Evolutionary conservation across 768 basidiomycete genomes (phyloP).

Genomic region (Lactarius trivialis): DNA sequence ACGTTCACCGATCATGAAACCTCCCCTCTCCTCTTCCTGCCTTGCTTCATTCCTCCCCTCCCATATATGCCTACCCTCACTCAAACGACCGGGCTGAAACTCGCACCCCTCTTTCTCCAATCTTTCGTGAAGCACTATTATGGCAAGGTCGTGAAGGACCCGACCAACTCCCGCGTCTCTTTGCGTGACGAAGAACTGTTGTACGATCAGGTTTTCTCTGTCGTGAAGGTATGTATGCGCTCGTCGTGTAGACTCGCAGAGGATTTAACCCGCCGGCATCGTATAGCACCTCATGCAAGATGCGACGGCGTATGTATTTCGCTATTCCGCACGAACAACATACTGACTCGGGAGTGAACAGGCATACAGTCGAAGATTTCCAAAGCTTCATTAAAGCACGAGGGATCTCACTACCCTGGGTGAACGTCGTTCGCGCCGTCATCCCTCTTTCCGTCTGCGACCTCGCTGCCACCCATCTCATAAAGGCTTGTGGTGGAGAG

Average conservation of each 20-base stretch:
- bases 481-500: slow-evolving; percentile 77
- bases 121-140: slow-evolving; percentile 82
- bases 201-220: slow-evolving; percentile 71
- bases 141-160: slow-evolving; percentile 38
- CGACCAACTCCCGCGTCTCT: neutral
- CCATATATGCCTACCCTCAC: slow-evolving; percentile 37
- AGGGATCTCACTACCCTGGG: slow-evolving; percentile 79
- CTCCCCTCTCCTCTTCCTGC: neutral
- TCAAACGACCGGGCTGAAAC: slow-evolving; percentile 50
- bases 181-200: slow-evolving; percentile 67
- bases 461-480: slow-evolving; percentile 62
- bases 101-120: slow-evolving; percentile 64
- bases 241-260: too few species aligned
- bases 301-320: slow-evolving; percentile 52
- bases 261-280: too few species aligned
- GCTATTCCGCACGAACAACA: neutral
- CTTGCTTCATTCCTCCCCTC: neutral
- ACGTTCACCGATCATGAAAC: neutral
- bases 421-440: slow-evolving; percentile 59
- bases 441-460: slow-evolving; percentile 72
- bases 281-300: slow-evolving; percentile 64
- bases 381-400: slow-evolving; percentile 74
- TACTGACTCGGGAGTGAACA: slow-evolving; percentile 27
- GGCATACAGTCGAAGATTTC: slow-evolving; percentile 79
- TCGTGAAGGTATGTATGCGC: slow-evolving; percentile 59